These are phyloP conservation scores for Micractinium conductrix DNA, from an alignment of 139 green algal genomes.

Conservation along the genomic window DNA sequence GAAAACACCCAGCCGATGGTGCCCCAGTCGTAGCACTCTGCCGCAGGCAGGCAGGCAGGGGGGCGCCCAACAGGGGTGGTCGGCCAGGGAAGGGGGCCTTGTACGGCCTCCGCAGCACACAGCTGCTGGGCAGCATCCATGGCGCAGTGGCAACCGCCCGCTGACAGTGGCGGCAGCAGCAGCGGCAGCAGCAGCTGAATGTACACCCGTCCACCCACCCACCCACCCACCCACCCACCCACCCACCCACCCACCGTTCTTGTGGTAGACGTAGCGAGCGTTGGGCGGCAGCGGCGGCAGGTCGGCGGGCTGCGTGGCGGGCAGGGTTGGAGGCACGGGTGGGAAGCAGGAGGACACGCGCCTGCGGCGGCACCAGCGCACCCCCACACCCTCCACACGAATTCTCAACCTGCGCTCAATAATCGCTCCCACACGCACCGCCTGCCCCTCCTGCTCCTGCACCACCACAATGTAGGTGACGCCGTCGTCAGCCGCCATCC, in stretches of 20 bases:
- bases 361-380: too few relatives aligned
- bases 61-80: not conserved
- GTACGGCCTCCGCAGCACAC: not conserved
- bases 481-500: slow-evolving; percentile 49
- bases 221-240: slow-evolving; percentile 36
- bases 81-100: not conserved
- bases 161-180: not conserved
- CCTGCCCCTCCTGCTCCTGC: slow-evolving; percentile 37
- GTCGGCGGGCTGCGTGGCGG: slow-evolving; percentile 14
- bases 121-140: not conserved
- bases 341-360: too few relatives aligned
- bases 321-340: not conserved
- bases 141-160: too few relatives aligned
- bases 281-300: slow-evolving; percentile 39
- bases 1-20: slow-evolving; percentile 55
- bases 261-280: slow-evolving; percentile 33
- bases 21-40: not conserved
- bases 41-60: not conserved
- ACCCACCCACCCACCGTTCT: too few relatives aligned
- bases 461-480: slow-evolving; percentile 57
- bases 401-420: too few relatives aligned
- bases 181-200: not conserved
- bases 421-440: too few relatives aligned
- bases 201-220: too few relatives aligned
- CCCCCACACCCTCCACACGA: too few relatives aligned